phyloP scores from a whole-genome alignment of 345 rosid genomes.

The Balakata baccata region DNA sequence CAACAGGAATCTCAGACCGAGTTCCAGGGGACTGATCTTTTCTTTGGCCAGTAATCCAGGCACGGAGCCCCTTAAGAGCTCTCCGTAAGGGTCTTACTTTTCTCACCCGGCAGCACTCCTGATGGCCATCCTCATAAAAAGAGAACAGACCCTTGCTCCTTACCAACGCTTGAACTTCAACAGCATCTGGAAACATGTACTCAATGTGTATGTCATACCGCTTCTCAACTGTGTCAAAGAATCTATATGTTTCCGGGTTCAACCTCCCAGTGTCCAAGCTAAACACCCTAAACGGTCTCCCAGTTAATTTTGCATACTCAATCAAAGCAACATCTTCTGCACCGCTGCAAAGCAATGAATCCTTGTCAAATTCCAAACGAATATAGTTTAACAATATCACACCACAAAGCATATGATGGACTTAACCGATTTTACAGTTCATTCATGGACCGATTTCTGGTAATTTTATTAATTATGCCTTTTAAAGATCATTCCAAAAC shows the following conservation, averaged over 20 bases:
- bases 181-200: slow-evolving; percentile 93
- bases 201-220: slow-evolving; percentile 72
- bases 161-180: slow-evolving; percentile 85
- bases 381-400: not conserved
- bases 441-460: not conserved
- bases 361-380: not conserved
- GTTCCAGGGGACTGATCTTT: slow-evolving; percentile 95
- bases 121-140: slow-evolving; percentile 93
- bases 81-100: slow-evolving; percentile 92
- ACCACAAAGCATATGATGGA: not conserved
- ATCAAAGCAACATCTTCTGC: slow-evolving; percentile 96
- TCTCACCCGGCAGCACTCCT: slow-evolving; percentile 94
- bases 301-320: slow-evolving; percentile 82
- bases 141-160: slow-evolving; percentile 91
- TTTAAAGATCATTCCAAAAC: not conserved
- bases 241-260: slow-evolving; percentile 75
- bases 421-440: not conserved
- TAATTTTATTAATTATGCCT: not conserved
- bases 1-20: slow-evolving; percentile 78
- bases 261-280: slow-evolving; percentile 90
- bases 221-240: slow-evolving; percentile 73
- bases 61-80: slow-evolving; percentile 81
- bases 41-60: slow-evolving; percentile 97
- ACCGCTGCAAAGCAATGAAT: slow-evolving; percentile 52
- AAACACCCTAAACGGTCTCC: slow-evolving; percentile 80